phyloP scores from a whole-genome alignment of 192 early-diverging fungal species.

The Coemansia sp. region DNA sequence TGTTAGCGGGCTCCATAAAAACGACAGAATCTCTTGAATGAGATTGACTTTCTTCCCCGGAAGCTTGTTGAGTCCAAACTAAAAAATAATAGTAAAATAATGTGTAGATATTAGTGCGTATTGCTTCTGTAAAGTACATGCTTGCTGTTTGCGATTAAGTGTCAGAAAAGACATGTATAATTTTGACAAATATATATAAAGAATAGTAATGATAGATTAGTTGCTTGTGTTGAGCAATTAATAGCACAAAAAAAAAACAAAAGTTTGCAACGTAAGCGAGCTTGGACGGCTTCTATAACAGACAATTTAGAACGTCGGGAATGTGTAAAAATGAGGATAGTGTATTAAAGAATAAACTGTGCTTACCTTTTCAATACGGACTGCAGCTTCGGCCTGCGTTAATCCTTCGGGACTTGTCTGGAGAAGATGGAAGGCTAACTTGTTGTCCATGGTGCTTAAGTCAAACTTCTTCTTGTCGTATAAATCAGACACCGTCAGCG shows the following conservation, averaged over 20 bases:
- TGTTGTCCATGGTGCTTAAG: constrained; percentile 74
- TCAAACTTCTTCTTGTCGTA: constrained; percentile 82
- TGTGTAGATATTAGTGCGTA: not conserved
- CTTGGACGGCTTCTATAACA: not conserved
- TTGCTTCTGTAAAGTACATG: not conserved
- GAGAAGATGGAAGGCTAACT: constrained; percentile 65
- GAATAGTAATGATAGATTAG: no score
- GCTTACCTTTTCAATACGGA: constrained; percentile 61
- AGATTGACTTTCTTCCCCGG: constrained; percentile 78
- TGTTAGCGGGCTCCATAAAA: constrained; percentile 77
- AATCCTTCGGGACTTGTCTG: constrained; percentile 66
- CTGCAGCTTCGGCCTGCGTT: constrained; percentile 60
- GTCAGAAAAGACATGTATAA: no score
- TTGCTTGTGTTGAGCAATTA: no score
- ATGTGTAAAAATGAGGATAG: no score
- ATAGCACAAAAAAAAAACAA: no score
- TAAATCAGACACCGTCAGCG: constrained; percentile 67
- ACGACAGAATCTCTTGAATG: constrained; percentile 79
- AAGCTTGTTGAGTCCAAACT: constrained; percentile 70
- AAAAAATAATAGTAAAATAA: constrained; percentile 9
- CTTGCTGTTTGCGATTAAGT: not conserved
- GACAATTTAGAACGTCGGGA: no score
- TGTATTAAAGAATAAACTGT: not conserved
- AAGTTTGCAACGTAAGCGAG: no score
- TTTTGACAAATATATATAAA: no score